Percentiles rank a stretch among this genome's conserved stretches.
phyloP scores from a whole-genome alignment of 495 filamentous ascomycete genomes.

The Lasiosphaeris hirsuta region DNA sequence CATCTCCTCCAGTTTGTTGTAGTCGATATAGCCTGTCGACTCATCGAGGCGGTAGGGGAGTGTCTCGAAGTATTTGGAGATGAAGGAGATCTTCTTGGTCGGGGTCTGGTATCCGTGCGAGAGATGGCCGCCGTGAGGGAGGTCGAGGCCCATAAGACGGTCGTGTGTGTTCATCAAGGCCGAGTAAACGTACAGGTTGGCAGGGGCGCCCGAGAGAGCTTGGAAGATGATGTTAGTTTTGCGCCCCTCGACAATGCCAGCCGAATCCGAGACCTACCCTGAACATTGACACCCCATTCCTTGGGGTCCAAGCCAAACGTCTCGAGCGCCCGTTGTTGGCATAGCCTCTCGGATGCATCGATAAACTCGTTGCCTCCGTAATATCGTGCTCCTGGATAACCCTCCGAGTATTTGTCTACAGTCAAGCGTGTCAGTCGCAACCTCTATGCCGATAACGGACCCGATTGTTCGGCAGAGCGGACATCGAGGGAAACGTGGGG shows the following conservation, averaged over 20 bases:
- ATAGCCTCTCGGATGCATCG: slow-evolving; percentile 83
- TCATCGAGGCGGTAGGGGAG: slow-evolving; percentile 90
- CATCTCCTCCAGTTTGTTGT: slow-evolving; percentile 79
- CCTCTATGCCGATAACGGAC: not conserved
- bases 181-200: slow-evolving; percentile 94
- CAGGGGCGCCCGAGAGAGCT: slow-evolving; percentile 94
- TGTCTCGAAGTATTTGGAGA: slow-evolving; percentile 99
- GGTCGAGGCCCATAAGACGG: slow-evolving; percentile 92
- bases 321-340: slow-evolving; percentile 83
- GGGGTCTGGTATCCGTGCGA: slow-evolving; percentile 98
- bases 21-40: slow-evolving; percentile 89
- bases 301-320: slow-evolving; percentile 76
- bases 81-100: slow-evolving; percentile 95
- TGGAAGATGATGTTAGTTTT: slow-evolving; percentile 12
- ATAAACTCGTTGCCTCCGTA: slow-evolving; percentile 97
- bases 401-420: slow-evolving; percentile 97
- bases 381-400: slow-evolving; percentile 93
- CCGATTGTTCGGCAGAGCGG: not conserved
- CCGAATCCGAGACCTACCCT: slow-evolving; percentile 57
- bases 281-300: slow-evolving; percentile 98
- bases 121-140: slow-evolving; percentile 93
- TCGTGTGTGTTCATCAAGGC: slow-evolving; percentile 90
- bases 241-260: not conserved
- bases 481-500: not conserved
- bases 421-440: slow-evolving; percentile 9